phyloP scores from a whole-genome alignment of 306 rosid species.

The Quercus robur region DNA sequence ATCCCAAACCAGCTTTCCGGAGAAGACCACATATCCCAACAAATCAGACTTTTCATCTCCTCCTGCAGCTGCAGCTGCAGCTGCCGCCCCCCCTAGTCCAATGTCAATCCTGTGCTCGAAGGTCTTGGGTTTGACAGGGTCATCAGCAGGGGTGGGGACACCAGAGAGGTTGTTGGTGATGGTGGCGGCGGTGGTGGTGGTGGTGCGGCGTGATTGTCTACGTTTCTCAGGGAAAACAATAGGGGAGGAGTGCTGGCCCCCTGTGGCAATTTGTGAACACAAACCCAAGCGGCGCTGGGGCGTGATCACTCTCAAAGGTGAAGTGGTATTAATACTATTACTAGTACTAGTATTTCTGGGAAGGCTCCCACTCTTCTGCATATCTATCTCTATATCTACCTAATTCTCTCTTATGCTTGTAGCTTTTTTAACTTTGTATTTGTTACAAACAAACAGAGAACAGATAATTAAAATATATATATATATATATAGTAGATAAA shows the following conservation, averaged over 20 bases:
- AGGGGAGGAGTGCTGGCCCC: conserved; percentile 88
- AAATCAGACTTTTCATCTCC: conserved; percentile 92
- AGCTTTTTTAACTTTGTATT: conserved; percentile 14
- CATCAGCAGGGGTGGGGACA: conserved; percentile 34
- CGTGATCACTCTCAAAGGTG: conserved; percentile 53
- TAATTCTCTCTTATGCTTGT: background rate
- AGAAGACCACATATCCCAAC: conserved; percentile 71
- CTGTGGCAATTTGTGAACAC: conserved; percentile 88
- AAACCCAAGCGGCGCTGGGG: conserved; percentile 91
- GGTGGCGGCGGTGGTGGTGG: conserved; percentile 36
- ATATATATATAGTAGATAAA: background rate
- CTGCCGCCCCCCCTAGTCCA: conserved; percentile 27
- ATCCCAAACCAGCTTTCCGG: conserved; percentile 82
- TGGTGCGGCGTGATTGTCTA: conserved; percentile 26
- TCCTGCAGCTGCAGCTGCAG: conserved; percentile 31
- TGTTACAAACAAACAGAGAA: conserved; percentile 10
- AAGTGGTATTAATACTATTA: conserved; percentile 19
- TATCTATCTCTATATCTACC: conserved; percentile 23
- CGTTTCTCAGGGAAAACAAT: conserved; percentile 93
- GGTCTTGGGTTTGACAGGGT: conserved; percentile 45
- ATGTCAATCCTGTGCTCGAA: conserved; percentile 89
- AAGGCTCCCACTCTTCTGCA: conserved; percentile 68
- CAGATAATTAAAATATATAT: background rate
- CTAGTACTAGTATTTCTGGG: conserved; percentile 48
- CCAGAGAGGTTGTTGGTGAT: conserved; percentile 20